A percentile compares a stretch with the other conserved stretches of the same genome.
phyloP scores from a whole-genome alignment of 2,329 filamentous ascomycete genomes.

The Talaromyces sp. region DNA sequence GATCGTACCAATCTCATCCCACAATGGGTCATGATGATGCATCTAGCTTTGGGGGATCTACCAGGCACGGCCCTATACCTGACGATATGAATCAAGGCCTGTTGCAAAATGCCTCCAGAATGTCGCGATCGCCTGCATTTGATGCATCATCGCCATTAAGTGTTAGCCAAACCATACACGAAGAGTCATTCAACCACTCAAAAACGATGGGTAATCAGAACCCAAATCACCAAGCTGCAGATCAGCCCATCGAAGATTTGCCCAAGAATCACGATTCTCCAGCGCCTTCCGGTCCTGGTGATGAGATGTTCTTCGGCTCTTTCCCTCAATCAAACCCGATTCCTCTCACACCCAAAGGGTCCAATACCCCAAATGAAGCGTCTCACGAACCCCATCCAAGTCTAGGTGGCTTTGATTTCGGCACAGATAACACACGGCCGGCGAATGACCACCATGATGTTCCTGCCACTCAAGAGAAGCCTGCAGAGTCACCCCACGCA shows the following conservation, averaged over 20 bases:
- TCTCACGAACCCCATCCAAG: constrained; percentile 1
- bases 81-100: constrained; percentile 50
- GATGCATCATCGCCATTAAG: constrained; percentile 2
- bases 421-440: neutral
- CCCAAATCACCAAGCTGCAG: neutral
- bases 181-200: neutral
- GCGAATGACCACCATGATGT: constrained; percentile 5
- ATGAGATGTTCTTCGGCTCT: constrained; percentile 9
- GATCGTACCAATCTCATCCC: constrained; percentile 25
- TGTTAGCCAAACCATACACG: neutral
- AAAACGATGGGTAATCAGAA: neutral
- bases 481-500: neutral
- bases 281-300: neutral
- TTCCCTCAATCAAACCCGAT: neutral
- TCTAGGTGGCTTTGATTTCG: constrained; percentile 13
- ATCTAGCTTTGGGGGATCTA: constrained; percentile 51
- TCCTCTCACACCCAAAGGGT: neutral
- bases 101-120: constrained; percentile 53
- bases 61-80: constrained; percentile 34
- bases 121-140: constrained; percentile 50
- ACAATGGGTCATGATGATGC: constrained; percentile 43
- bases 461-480: constrained; percentile 5
- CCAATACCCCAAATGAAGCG: neutral
- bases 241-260: neutral
- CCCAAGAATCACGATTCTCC: neutral